Base-by-base conservation (phyloP, 768 basidiomycete species). In the Lyophyllum atratum region DNA sequence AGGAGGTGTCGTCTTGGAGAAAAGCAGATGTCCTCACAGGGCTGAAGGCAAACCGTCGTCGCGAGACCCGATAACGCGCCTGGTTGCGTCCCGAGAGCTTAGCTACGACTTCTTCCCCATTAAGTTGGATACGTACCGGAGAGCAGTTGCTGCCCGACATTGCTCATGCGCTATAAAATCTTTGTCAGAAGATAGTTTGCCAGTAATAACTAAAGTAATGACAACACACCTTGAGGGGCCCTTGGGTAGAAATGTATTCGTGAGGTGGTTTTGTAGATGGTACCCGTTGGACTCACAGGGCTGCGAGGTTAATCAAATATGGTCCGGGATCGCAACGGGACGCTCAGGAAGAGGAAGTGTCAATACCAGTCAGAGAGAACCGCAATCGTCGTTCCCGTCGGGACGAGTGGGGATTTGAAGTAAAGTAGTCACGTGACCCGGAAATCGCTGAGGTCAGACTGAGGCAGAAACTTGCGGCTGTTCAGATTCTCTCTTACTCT, bases 21-120 rank as follows among this genome's bases (percentile, higher is more conserved):
- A n/a, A 26, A 10, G 15, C 31, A 53, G 24, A 37, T 25, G 24
- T 48, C 66, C 84, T 72, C 63, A 92, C 90, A 85, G 53, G 92
- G 92, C 64, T 93, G 92, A 12, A 93, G 81, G 59, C 80, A 80
- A 63, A 91, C 64, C 11, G 88, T 88, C 7, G 91, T 89, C 14
- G 86, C 81, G 49, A 93, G 81, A 39, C 92, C 92, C 39, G 92
- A 93, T 48, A 89, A 66, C 12, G 85, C 92, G 68, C 92, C 92
- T 92, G 64, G 21, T 33, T 25, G 22, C 29, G 43, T 34, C 26
- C 57, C 25, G 31, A 33, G n/a, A 29, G 55, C 47, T 47, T 28
- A 47, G 46, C 17, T 29, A 29, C 17, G 17, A 28, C 3, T 28
- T 9, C 46, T 28, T 28, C 29, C 25, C 24, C 42, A 31, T n/a